Conservation (phyloP, 257 asterid genomes). For the Solanum peruvianum region DNA sequence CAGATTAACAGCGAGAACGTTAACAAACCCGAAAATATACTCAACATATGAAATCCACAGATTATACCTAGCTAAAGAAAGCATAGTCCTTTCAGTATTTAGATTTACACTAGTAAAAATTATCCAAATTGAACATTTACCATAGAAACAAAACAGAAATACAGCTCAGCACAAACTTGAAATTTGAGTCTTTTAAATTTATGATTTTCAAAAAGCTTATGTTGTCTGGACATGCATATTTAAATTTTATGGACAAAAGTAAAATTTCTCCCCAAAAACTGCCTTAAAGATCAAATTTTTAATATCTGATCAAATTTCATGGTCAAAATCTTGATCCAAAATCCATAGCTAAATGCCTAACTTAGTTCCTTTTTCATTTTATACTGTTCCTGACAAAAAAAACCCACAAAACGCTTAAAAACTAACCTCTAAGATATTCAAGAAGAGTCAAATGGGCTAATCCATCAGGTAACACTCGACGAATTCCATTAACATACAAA, state of each 20-base stretch:
- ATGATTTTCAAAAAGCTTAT: not conserved
- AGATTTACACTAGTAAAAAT: not conserved
- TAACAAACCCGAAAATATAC: not conserved
- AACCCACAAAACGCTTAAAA: not conserved
- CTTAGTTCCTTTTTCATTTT: not conserved
- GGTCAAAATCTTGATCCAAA: not conserved
- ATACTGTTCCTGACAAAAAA: not conserved
- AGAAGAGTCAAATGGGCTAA: slow-evolving; percentile 86
- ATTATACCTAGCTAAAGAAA: not conserved
- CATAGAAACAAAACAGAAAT: not conserved
- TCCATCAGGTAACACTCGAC: slow-evolving; percentile 81
- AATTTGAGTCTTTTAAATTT: not conserved
- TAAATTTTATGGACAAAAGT: not conserved
- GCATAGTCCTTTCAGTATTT: not conserved
- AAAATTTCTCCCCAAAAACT: not conserved
- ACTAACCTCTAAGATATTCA: slow-evolving; percentile 81
- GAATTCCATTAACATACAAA: slow-evolving; percentile 76
- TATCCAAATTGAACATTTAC: not conserved
- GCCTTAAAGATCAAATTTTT: not conserved
- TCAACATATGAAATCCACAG: not conserved
- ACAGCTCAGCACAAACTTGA: not conserved
- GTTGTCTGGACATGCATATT: not conserved
- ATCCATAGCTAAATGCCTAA: not conserved
- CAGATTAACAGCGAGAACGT: not conserved
- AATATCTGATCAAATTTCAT: not conserved